Conservation (phyloP, 192 early-diverging fungal genomes). For the Gigaspora rosea region DNA sequence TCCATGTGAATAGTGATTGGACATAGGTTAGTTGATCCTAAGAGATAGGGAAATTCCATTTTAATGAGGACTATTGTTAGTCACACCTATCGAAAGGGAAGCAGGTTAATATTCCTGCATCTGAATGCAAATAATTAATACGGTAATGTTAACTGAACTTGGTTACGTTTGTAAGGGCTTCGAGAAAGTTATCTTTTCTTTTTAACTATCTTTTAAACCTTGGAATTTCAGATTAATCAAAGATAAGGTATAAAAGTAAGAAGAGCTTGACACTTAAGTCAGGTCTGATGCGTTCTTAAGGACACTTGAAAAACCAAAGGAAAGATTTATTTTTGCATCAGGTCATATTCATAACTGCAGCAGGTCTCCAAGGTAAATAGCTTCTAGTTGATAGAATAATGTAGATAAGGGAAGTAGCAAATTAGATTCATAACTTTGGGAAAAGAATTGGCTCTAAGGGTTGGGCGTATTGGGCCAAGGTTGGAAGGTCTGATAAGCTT, state of each 20-base stretch:
- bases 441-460: constrained; percentile 85
- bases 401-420: constrained; percentile 65
- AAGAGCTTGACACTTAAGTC: constrained; percentile 53
- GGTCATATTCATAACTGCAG: no score
- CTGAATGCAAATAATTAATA: constrained; percentile 58
- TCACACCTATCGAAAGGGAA: constrained; percentile 51
- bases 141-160: constrained; percentile 69
- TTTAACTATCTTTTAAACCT: constrained; percentile 58
- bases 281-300: constrained; percentile 63
- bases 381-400: no score
- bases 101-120: constrained; percentile 78
- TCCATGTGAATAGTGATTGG: constrained; percentile 49
- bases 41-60: constrained; percentile 64
- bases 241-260: constrained; percentile 56
- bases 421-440: constrained; percentile 83
- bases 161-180: constrained; percentile 65
- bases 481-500: constrained; percentile 29
- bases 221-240: constrained; percentile 65
- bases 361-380: no score
- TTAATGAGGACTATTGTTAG: constrained; percentile 59
- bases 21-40: constrained; percentile 81
- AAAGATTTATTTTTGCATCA: no score
- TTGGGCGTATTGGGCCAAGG: constrained; percentile 54
- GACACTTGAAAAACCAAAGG: constrained; percentile 64
- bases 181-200: constrained; percentile 74